Evolutionary conservation across 306 rosid species (phyloP), one percentile per base, ranked within the genome.

Genomic region (Coriaria nepalensis): DNA sequence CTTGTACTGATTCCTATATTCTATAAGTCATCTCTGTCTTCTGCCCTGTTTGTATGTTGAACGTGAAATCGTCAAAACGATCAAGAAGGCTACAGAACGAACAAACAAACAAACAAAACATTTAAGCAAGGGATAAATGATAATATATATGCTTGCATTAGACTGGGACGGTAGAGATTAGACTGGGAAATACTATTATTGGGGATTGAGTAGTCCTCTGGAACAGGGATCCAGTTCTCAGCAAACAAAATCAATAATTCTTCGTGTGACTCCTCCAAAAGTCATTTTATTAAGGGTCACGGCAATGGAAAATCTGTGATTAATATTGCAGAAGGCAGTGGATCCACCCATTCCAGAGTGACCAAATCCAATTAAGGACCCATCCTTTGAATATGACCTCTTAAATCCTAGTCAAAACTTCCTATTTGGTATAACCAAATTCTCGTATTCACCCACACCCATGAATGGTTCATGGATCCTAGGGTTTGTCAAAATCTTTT

Each of bases 311-410:
- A 92, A 82, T 56, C 64, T 71, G 53, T 86, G 76, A 13, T 75
- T 69, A 11, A 57, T 70, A 60, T 82, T 79, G 53, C 83, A 83
- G 60, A 71, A 92, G 10, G 88, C 94, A 0, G 94, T 79, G 33
- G 99, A 86, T 12, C 99, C 99, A 41, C 96, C 99, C 83, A 92
- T 79, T 42, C 99, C 99, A 0, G 99, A 78, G 73, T 92, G 96
- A 49, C 99, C 99, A 68, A 86, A 86, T 20, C 78, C 86, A 49
- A 70, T 41, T 55, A 80, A 60, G 7, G 93, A 67, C 13, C 79
- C 82, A 7, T 88, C 79, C 53, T 68, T 67, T 1, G 93, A 63
- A 33, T 37, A 44, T 49, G 67, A 73, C 70, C 93, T 72, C 75
- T 56, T 75, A 53, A 85, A 92, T 39, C 99, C 99, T 6, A 92